Base-by-base conservation (phyloP, 1,284 basidiomycete genomes). In the Ganoderma lucidum region DNA sequence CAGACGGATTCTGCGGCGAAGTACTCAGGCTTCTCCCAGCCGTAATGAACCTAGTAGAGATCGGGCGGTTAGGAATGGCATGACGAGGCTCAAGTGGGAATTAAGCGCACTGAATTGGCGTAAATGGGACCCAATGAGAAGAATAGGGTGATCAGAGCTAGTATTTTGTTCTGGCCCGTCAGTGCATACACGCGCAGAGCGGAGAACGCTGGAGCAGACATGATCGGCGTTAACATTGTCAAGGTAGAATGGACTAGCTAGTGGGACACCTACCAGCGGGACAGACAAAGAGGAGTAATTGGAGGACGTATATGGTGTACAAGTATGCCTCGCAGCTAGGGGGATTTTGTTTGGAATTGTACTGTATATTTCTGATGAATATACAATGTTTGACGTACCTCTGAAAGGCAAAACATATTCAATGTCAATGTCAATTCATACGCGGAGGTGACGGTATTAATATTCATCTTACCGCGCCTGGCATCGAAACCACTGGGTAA, bases 121-220 rank as follows among this genome's bases (percentile, higher is more conserved):
- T 65, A 65, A 12, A 65, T 10, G 6, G 64, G 64, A 5, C 64
- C 64, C 19, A 65, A 17, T 5, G 55, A 55, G 32, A 65, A 65
- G 41, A 65, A 65, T 14, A 65, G n/a, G 30, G 58, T 56, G 23
- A 65, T 35, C 19, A 42, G 28, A 15, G 64, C 55, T 10, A 65
- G 32, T 14, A 65, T 2, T 37, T 48, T 59, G 56, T 59, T 65
- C 42, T 65, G 39, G 6, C 28, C 64, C 5, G 64, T 65, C 10
- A 65, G 42, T 8, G 64, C 64, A 35, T 65, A 65, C 14, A 65
- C 64, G 17, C 64, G 64, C 56, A 65, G 39, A 17, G 64, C 35
- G 6, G 64, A 65, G 19, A 65, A 65, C 44, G 23, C 64, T 65
- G 23, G 1, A 2, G n/a, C 45, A 10, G 23, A 14, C 3, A n/a